Evolutionary conservation across 2,329 filamentous ascomycete species (phyloP).

Genomic region (Paramyrothecium sp.): DNA sequence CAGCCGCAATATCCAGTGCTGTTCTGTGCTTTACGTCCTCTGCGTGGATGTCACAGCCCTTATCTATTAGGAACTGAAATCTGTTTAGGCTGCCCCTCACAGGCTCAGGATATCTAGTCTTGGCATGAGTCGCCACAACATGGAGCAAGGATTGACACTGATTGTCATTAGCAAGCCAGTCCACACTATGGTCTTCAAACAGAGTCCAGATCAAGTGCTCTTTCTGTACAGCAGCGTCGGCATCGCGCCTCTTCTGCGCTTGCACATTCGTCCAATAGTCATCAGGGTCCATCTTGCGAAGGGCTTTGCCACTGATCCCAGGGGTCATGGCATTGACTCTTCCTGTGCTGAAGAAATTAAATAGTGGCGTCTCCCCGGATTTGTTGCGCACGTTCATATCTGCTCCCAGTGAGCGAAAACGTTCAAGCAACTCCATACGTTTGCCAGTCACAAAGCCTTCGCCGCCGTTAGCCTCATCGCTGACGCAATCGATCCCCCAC

Average conservation of each 20-base stretch:
- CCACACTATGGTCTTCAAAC: neutral
- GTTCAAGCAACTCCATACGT: neutral
- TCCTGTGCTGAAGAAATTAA: neutral
- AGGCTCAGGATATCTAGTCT: neutral
- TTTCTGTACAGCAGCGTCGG: too few relatives aligned
- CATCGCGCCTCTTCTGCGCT: too few relatives aligned
- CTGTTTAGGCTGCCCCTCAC: neutral
- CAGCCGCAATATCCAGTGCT: neutral
- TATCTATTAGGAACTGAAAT: neutral
- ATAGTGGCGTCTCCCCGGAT: constrained; percentile 2
- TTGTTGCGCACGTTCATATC: neutral
- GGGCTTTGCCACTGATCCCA: neutral
- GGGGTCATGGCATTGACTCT: neutral
- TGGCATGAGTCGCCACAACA: neutral
- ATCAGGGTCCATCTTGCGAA: too few relatives aligned
- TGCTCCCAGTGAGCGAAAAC: neutral
- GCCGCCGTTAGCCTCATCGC: neutral
- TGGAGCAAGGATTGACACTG: neutral
- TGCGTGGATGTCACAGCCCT: neutral
- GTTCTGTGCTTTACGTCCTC: neutral
- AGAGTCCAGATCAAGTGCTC: too few relatives aligned
- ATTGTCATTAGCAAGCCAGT: neutral
- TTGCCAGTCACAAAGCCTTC: neutral
- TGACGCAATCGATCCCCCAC: neutral
- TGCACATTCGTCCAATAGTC: too few relatives aligned